Percentiles rank a stretch among this genome's conserved stretches.
Evolutionary conservation across 371 early-diverging fungal species (phyloP).

Genomic region (Polyrhizophydium stewartii): DNA sequence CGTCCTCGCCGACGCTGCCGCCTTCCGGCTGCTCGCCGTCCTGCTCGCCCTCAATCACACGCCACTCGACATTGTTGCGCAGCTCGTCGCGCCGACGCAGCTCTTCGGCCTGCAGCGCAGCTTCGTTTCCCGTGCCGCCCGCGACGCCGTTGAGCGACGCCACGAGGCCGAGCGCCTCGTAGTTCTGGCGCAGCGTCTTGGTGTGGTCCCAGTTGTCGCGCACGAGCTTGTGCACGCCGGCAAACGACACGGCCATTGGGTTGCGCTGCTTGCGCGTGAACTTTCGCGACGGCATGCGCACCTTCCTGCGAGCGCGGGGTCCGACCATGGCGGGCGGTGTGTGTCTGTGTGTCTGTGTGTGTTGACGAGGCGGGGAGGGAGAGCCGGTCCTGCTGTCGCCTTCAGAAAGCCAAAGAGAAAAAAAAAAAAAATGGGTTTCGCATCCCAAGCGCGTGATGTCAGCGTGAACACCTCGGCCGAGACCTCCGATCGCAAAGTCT

Average conservation of each 20-base stretch:
- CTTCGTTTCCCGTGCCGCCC: conserved; percentile 53
- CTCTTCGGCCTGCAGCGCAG: conserved; percentile 10
- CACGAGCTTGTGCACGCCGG: conserved; percentile 43
- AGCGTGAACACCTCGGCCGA: too few relatives aligned
- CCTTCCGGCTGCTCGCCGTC: background rate
- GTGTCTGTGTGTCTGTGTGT: too few relatives aligned
- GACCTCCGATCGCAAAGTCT: too few relatives aligned
- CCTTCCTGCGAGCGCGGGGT: conserved; percentile 25
- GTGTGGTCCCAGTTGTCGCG: conserved; percentile 70
- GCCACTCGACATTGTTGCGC: conserved; percentile 20
- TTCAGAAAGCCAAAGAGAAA: too few relatives aligned
- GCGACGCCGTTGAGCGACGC: conserved; percentile 71
- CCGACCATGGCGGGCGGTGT: conserved; percentile 18
- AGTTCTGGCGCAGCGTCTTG: conserved; percentile 73
- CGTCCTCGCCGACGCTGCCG: background rate
- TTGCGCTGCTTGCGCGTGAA: conserved; percentile 29
- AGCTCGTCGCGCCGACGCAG: conserved; percentile 11
- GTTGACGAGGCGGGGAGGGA: too few relatives aligned
- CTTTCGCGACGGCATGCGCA: conserved; percentile 26
- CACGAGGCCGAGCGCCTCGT: conserved; percentile 60
- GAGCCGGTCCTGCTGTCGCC: too few relatives aligned
- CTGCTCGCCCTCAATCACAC: conserved; percentile 6
- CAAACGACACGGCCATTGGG: conserved; percentile 31
- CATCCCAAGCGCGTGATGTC: too few relatives aligned
- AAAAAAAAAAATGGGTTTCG: too few relatives aligned